Evolutionary conservation across 345 rosid genomes (phyloP).

Genomic region (Pelargonium nanum): DNA sequence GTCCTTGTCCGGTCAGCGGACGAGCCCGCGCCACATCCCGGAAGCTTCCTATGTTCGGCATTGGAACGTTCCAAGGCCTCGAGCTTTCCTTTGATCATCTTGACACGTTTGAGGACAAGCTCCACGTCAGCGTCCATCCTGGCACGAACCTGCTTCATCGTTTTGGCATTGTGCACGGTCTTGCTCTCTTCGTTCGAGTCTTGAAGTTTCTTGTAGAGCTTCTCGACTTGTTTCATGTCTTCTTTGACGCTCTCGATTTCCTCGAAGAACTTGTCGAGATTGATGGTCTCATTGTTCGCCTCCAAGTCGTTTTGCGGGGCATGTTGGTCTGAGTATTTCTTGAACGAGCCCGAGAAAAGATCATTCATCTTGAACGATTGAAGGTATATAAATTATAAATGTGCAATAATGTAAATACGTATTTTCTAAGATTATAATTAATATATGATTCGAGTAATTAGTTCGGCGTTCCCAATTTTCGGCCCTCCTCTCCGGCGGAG

Average conservation of each 20-base stretch:
- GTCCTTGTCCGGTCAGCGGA: conserved; percentile 85
- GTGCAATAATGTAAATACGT: neutral
- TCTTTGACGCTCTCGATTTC: conserved; percentile 67
- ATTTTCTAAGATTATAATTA: too few species aligned
- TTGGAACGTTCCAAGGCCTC: conserved; percentile 88
- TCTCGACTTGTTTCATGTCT: conserved; percentile 50
- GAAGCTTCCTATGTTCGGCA: conserved; percentile 58
- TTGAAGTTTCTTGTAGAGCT: conserved; percentile 47
- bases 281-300: conserved; percentile 43
- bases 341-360: conserved; percentile 68
- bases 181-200: conserved; percentile 74
- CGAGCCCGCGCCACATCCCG: conserved; percentile 81
- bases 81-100: conserved; percentile 58
- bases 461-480: neutral
- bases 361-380: conserved; percentile 50
- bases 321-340: conserved; percentile 63
- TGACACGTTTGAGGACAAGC: conserved; percentile 65
- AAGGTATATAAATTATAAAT: neutral
- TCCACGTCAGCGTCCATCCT: conserved; percentile 80
- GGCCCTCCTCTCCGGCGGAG: neutral
- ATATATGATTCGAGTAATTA: too few species aligned
- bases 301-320: conserved; percentile 46
- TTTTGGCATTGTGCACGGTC: conserved; percentile 45
- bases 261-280: conserved; percentile 64
- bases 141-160: conserved; percentile 54